Conservation (phyloP, 495 filamentous ascomycete species). For the Daldinia caldariorum region DNA sequence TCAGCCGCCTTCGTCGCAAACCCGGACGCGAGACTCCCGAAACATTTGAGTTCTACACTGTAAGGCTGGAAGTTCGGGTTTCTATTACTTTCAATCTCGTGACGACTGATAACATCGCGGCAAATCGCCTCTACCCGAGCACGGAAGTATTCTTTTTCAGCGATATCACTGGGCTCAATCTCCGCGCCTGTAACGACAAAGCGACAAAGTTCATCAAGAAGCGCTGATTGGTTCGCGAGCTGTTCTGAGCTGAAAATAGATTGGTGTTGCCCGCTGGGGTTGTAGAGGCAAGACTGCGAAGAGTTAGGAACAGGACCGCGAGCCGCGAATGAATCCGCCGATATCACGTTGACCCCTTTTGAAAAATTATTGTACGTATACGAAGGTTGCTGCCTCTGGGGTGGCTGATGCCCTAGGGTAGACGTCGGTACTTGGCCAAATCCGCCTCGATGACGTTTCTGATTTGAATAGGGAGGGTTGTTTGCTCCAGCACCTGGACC, state of each 20-base stretch:
- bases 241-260: slow-evolving; percentile 47
- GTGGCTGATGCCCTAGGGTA: slow-evolving; percentile 22
- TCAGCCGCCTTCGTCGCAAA: slow-evolving; percentile 79
- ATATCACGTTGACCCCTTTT: slow-evolving; percentile 28
- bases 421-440: slow-evolving; percentile 14
- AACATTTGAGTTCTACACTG: slow-evolving; percentile 69
- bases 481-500: slow-evolving; percentile 2
- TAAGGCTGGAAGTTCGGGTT: slow-evolving; percentile 54
- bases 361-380: slow-evolving; percentile 18
- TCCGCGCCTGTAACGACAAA: slow-evolving; percentile 55
- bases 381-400: slow-evolving; percentile 36
- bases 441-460: slow-evolving; percentile 18
- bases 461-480: slow-evolving; percentile 15
- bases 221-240: slow-evolving; percentile 53
- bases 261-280: slow-evolving; percentile 30
- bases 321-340: slow-evolving; percentile 38
- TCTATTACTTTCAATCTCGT: slow-evolving; percentile 55
- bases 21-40: slow-evolving; percentile 77
- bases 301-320: slow-evolving; percentile 11
- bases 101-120: slow-evolving; percentile 60
- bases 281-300: slow-evolving; percentile 34
- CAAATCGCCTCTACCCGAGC: slow-evolving; percentile 64
- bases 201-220: slow-evolving; percentile 58
- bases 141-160: slow-evolving; percentile 72
- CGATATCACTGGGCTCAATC: slow-evolving; percentile 63